Conservation (phyloP, 1,139 yeast species). For the Scheffersomyces segobiensis region DNA sequence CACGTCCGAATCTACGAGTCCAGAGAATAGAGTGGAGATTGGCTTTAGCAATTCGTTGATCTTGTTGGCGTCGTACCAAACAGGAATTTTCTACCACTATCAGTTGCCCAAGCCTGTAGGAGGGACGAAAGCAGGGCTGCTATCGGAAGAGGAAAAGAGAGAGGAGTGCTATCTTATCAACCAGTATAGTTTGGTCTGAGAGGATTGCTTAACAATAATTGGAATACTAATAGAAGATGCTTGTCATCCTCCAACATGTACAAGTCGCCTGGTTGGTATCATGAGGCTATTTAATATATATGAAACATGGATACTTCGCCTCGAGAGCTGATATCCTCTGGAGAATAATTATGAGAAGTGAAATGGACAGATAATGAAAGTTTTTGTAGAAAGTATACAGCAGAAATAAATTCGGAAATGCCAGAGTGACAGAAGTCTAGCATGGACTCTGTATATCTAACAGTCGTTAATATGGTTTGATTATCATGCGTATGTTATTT, state of each 20-base stretch:
- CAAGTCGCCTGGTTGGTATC: background rate
- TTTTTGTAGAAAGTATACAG: background rate
- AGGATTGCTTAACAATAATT: background rate
- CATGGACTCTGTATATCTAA: too few relatives aligned
- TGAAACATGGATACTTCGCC: background rate
- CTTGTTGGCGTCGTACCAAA: slow-evolving; percentile 40
- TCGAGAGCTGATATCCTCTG: background rate
- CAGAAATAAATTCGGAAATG: too few relatives aligned
- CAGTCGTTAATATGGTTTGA: too few relatives aligned
- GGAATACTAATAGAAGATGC: background rate
- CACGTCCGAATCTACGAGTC: slow-evolving; percentile 3
- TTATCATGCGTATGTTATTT: background rate
- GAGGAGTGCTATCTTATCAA: slow-evolving; percentile 33
- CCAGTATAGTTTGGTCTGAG: slow-evolving; percentile 19
- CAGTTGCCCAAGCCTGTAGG: slow-evolving; percentile 25
- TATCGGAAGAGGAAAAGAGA: slow-evolving; percentile 22
- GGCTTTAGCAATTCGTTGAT: slow-evolving; percentile 39
- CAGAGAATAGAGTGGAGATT: slow-evolving; percentile 30
- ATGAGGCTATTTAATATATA: background rate
- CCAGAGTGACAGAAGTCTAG: too few relatives aligned
- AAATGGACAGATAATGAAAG: background rate
- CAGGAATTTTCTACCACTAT: slow-evolving; percentile 43
- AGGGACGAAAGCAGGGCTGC: background rate
- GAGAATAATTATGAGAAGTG: background rate
- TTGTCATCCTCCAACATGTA: background rate